A percentile compares a stretch with the other conserved stretches of the same genome.
phyloP scores from a whole-genome alignment of 352 stramenopile genomes.

The Pythium folliculosum region DNA sequence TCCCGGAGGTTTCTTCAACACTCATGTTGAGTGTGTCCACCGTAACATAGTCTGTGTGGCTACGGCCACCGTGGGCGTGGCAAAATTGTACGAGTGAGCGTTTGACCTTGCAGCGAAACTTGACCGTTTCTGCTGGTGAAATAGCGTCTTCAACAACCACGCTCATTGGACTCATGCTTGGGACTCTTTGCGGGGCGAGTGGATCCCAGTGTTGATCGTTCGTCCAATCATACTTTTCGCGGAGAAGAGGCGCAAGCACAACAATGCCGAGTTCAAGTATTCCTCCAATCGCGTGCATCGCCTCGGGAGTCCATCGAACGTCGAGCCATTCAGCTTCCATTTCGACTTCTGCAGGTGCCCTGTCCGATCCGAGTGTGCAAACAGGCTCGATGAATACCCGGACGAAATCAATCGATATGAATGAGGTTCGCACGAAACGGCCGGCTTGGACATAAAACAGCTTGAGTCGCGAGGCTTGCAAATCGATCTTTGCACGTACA shows the following conservation, averaged over 20 bases:
- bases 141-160: conserved; percentile 44
- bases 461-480: conserved; percentile 65
- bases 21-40: conserved; percentile 66
- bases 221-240: conserved; percentile 25
- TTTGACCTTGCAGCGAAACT: conserved; percentile 70
- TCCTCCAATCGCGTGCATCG: conserved; percentile 64
- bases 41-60: conserved; percentile 57
- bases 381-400: conserved; percentile 62
- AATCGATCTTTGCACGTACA: conserved; percentile 61
- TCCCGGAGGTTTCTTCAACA: conserved; percentile 47
- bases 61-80: conserved; percentile 31
- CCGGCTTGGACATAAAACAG: conserved; percentile 36
- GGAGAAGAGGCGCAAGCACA: conserved; percentile 35
- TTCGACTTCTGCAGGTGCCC: conserved; percentile 52
- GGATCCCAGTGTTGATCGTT: conserved; percentile 28
- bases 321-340: conserved; percentile 82
- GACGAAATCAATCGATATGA: conserved; percentile 67
- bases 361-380: conserved; percentile 39
- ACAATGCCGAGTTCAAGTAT: conserved; percentile 62
- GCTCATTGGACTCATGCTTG: conserved; percentile 35
- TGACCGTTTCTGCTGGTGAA: conserved; percentile 40
- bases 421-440: conserved; percentile 32
- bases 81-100: conserved; percentile 53
- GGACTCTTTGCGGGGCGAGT: conserved; percentile 21
- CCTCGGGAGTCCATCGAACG: conserved; percentile 62